A percentile compares a stretch with the other conserved stretches of the same genome.
Evolutionary conservation across 257 asterid genomes (phyloP).

Genomic region (Solanum pimpinellifolium): DNA sequence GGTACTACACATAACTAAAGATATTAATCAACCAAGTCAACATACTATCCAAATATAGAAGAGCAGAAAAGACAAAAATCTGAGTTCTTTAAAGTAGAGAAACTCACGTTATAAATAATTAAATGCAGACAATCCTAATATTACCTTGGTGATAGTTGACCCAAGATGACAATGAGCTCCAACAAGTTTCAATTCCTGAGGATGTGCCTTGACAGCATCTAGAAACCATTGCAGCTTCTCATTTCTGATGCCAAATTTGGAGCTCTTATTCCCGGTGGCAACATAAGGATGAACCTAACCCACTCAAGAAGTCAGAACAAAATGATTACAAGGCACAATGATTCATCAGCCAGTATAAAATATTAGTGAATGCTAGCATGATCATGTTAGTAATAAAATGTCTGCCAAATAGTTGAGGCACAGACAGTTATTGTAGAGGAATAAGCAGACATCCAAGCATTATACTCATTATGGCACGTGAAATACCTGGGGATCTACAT

Average conservation of each 20-base stretch:
- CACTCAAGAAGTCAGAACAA: not conserved
- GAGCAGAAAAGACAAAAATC: not conserved
- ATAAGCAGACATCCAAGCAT: not conserved
- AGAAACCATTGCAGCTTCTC: conserved; percentile 96
- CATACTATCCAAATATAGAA: not conserved
- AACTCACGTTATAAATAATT: not conserved
- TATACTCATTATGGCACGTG: not conserved
- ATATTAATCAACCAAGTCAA: not conserved
- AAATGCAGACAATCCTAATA: not conserved
- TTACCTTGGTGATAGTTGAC: conserved; percentile 91
- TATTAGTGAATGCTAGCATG: too few relatives aligned
- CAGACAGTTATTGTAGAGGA: not conserved
- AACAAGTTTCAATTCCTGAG: conserved; percentile 78
- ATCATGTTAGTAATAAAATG: not conserved
- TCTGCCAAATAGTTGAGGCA: not conserved
- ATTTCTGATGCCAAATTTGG: conserved; percentile 90
- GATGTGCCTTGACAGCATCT: conserved; percentile 87
- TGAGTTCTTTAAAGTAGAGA: not conserved
- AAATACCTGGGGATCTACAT: conserved; percentile 96
- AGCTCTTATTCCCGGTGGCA: conserved; percentile 94
- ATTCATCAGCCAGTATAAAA: not conserved
- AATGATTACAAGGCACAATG: not conserved
- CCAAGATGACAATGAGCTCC: conserved; percentile 99
- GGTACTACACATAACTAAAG: not conserved
- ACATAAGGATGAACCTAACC: conserved; percentile 91